Evolutionary conservation across 495 filamentous ascomycete species (phyloP).

Genomic region (Penicillium lividum): DNA sequence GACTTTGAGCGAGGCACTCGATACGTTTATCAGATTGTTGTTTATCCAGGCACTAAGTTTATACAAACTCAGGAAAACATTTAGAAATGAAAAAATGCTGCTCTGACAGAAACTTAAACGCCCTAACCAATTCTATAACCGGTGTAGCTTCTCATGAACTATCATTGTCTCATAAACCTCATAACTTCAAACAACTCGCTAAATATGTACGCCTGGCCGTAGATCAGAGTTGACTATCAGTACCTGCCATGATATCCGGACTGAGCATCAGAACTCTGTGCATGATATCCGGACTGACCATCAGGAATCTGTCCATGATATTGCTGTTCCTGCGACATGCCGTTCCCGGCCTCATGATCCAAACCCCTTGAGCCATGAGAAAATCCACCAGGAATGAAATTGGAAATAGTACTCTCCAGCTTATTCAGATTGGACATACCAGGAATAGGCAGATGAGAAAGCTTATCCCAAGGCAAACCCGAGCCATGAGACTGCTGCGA

Average conservation of each 20-base stretch:
- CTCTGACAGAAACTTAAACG: too few species aligned
- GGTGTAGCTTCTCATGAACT: not conserved
- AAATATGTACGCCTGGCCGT: not conserved
- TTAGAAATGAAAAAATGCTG: too few species aligned
- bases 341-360: constrained; percentile 16
- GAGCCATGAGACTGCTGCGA: constrained; percentile 22
- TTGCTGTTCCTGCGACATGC: constrained; percentile 10
- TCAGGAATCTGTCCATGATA: constrained; percentile 5
- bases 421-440: constrained; percentile 44
- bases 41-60: too few species aligned
- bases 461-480: constrained; percentile 37
- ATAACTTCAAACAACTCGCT: not conserved
- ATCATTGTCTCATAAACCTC: not conserved
- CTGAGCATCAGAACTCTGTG: not conserved
- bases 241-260: constrained; percentile 7
- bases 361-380: constrained; percentile 33
- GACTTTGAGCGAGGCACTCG: too few species aligned
- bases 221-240: not conserved
- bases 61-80: too few species aligned
- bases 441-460: constrained; percentile 44
- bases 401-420: constrained; percentile 38
- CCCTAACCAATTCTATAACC: not conserved
- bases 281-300: constrained; percentile 7
- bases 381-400: constrained; percentile 48
- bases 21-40: too few species aligned